Percentiles rank a stretch among this genome's conserved stretches.
These are phyloP conservation scores for Boechera stricta DNA, from an alignment of 345 rosid species.

Conservation along the genomic window DNA sequence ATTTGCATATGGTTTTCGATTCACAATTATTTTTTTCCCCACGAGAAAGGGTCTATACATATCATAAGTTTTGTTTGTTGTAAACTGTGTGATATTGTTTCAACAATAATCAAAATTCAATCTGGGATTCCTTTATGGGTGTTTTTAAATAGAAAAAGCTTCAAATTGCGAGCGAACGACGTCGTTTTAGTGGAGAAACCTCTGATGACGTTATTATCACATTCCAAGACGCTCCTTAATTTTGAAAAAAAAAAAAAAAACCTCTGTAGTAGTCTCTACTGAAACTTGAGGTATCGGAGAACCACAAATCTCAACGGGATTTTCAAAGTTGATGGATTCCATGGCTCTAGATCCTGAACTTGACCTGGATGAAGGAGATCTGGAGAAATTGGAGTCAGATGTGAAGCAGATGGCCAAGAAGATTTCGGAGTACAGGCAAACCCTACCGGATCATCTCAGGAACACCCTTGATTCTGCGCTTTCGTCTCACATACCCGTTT, in stretches of 20 bases:
- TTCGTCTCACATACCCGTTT: constrained; percentile 51
- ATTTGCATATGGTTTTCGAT: constrained; percentile 14
- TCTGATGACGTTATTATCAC: neutral
- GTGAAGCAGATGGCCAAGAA: constrained; percentile 66
- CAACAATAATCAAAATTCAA: neutral
- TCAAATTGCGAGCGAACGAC: neutral
- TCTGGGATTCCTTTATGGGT: neutral
- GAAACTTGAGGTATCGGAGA: neutral
- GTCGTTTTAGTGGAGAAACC: neutral
- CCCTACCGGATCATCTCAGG: constrained; percentile 71
- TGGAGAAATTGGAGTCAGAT: constrained; percentile 65
- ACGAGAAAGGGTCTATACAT: neutral
- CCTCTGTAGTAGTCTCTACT: neutral
- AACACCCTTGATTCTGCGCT: constrained; percentile 55
- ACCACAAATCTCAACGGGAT: neutral
- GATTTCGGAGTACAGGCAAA: constrained; percentile 63
- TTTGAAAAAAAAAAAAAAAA: constrained; percentile 3
- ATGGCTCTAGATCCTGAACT: constrained; percentile 34
- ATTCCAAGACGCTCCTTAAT: constrained; percentile 6
- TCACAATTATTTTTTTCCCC: neutral
- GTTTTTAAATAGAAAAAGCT: neutral
- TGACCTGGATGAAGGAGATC: constrained; percentile 47
- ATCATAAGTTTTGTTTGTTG: neutral
- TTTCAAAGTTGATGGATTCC: neutral
- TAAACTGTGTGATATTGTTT: neutral